phyloP scores from a whole-genome alignment of 805 yeast species.

The Metschnikowia koreensis region DNA sequence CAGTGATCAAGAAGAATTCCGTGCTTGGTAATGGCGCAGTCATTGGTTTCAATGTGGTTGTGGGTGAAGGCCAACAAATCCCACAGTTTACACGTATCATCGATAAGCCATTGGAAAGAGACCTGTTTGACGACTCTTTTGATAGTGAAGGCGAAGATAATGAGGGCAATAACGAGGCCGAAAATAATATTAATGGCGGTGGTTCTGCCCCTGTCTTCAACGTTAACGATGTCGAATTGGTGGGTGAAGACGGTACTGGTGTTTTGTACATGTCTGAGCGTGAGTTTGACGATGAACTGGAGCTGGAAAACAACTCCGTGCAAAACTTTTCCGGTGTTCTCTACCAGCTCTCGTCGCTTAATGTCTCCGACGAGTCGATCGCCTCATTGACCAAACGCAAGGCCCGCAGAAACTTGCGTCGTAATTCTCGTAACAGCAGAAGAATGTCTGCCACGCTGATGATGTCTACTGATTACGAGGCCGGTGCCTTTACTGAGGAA shows the following conservation, averaged over 20 bases:
- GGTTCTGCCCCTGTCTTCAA: background rate
- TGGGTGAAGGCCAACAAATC: slow-evolving; percentile 54
- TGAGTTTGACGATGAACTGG: slow-evolving; percentile 36
- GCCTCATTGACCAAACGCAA: slow-evolving; percentile 49
- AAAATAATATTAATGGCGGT: background rate
- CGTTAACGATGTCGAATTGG: slow-evolving; percentile 25
- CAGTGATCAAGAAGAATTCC: slow-evolving; percentile 52
- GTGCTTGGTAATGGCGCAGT: slow-evolving; percentile 67
- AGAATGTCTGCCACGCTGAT: slow-evolving; percentile 36
- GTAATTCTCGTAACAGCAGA: slow-evolving; percentile 24
- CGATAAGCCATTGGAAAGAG: slow-evolving; percentile 42
- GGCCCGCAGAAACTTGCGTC: slow-evolving; percentile 34
- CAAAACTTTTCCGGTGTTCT: slow-evolving; percentile 42
- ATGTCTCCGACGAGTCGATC: slow-evolving; percentile 58
- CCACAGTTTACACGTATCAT: slow-evolving; percentile 53
- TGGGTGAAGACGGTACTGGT: slow-evolving; percentile 54
- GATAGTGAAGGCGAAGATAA: slow-evolving; percentile 40
- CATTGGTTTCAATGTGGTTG: slow-evolving; percentile 69
- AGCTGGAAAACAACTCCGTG: slow-evolving; percentile 37
- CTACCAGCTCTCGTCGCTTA: slow-evolving; percentile 47
- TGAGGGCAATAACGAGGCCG: slow-evolving; percentile 22
- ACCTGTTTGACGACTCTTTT: slow-evolving; percentile 32
- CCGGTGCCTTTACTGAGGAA: slow-evolving; percentile 30
- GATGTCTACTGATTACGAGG: slow-evolving; percentile 49
- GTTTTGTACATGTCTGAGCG: slow-evolving; percentile 47